Conservation (phyloP, 2,329 filamentous ascomycete species). For the Leptographium procerum region DNA sequence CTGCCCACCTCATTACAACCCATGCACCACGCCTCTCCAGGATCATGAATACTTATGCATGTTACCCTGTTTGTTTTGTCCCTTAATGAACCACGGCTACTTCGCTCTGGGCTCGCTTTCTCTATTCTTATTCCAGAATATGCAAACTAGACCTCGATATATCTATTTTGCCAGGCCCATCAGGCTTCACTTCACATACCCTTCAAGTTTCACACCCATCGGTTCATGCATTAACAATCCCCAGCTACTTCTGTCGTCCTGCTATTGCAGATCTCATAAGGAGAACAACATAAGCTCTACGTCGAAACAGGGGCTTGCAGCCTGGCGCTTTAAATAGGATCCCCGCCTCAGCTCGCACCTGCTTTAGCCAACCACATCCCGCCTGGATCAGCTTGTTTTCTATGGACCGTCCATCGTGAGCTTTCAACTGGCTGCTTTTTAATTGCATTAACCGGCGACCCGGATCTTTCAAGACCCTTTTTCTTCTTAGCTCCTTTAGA, state of each 20-base stretch:
- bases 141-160: neutral
- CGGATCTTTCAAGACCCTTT: neutral
- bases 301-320: neutral
- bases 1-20: neutral
- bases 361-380: neutral
- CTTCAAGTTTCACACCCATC: neutral
- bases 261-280: neutral
- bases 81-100: neutral
- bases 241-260: neutral
- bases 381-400: neutral
- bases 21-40: neutral
- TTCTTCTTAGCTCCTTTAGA: neutral
- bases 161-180: neutral
- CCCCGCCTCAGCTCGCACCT: neutral
- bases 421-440: neutral
- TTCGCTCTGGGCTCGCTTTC: neutral
- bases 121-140: neutral
- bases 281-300: neutral
- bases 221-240: neutral
- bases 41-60: neutral
- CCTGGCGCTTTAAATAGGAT: too few species aligned
- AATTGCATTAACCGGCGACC: neutral
- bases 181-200: neutral
- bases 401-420: neutral
- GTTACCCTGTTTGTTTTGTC: neutral